Evolutionary conservation across 805 yeast species (phyloP).

Genomic region (Saccharomycopsis selenospora): DNA sequence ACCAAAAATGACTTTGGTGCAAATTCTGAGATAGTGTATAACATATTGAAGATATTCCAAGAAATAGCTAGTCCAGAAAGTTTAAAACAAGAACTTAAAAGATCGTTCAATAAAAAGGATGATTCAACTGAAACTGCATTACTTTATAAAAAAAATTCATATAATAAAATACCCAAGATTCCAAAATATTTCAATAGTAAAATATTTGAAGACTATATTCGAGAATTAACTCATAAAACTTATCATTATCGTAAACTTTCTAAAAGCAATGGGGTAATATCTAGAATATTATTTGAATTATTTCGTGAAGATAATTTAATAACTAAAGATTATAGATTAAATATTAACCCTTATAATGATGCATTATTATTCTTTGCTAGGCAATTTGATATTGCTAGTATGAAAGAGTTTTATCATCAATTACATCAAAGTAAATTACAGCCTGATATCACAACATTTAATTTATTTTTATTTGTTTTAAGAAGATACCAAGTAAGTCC

Average conservation of each 20-base stretch:
- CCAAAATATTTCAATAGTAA: slow-evolving; percentile 23
- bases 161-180: slow-evolving; percentile 33
- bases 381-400: slow-evolving; percentile 34
- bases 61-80: slow-evolving; percentile 9
- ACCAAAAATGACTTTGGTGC: slow-evolving; percentile 3
- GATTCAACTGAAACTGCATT: background rate
- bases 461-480: slow-evolving; percentile 31
- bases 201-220: slow-evolving; percentile 30
- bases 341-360: slow-evolving; percentile 31
- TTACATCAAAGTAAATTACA: slow-evolving; percentile 31
- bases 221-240: slow-evolving; percentile 32
- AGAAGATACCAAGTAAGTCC: slow-evolving; percentile 27
- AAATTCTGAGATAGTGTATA: slow-evolving; percentile 3
- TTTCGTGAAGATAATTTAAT: slow-evolving; percentile 33
- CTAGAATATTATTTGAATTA: slow-evolving; percentile 33
- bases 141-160: slow-evolving; percentile 11
- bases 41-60: slow-evolving; percentile 11
- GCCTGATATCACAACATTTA: slow-evolving; percentile 35
- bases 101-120: background rate
- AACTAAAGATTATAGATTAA: slow-evolving; percentile 27
- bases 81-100: background rate
- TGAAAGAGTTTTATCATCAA: slow-evolving; percentile 34
- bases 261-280: slow-evolving; percentile 32
- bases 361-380: slow-evolving; percentile 33
- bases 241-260: slow-evolving; percentile 33